Base-by-base conservation (phyloP, 352 stramenopile genomes). In the Peronospora destructor region DNA sequence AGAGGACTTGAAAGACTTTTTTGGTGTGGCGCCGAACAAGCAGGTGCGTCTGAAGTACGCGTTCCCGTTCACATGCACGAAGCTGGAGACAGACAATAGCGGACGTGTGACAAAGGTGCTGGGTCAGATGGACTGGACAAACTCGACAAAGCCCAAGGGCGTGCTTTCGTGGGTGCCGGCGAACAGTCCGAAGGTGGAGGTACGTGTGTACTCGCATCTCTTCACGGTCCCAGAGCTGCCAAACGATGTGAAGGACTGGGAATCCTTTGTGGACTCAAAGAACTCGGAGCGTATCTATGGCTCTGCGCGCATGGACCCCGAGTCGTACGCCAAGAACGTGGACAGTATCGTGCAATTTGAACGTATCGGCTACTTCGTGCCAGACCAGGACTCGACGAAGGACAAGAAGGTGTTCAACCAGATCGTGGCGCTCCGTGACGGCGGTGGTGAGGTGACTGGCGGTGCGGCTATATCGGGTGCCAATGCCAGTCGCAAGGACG, bases 321-420 rank as follows among this genome's bases (percentile, higher is more conserved):
- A 79, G 58, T 85, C 77, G 29, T 78, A 61, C 34, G 58, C 56
- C 26, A 76, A 71, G 46, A 84, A 64, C 42, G 25, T 84, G 19
- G 84, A 83, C 47, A 54, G 73, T 12, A 73, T 90, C 19, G 87
- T 98, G 53, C 95, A 99, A 76, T 98, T 99, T 69, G 96, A 99
- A 68, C 86, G 96, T 32, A 71, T 99, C 6, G 97, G 96, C 17
- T 99, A 98, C 76, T 99, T 99, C 76, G 92, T 97, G 28, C 75
- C 89, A 7, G 97, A 99, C 71, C 75, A 90, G 50, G 95, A 98
- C 69, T 97, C 94, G 45, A 94, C 84, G 3, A 53, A 79, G 26
- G 85, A 84, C 49, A 83, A 76, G 44, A 84, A 97, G 55, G 93
- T 99, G 14, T 88, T 98, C 46, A 99, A 99, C 72, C 87, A 97